Evolutionary conservation across 441 rosid genomes (phyloP), one percentile per base, ranked within the genome.

Genomic region (Eruca vesicaria): DNA sequence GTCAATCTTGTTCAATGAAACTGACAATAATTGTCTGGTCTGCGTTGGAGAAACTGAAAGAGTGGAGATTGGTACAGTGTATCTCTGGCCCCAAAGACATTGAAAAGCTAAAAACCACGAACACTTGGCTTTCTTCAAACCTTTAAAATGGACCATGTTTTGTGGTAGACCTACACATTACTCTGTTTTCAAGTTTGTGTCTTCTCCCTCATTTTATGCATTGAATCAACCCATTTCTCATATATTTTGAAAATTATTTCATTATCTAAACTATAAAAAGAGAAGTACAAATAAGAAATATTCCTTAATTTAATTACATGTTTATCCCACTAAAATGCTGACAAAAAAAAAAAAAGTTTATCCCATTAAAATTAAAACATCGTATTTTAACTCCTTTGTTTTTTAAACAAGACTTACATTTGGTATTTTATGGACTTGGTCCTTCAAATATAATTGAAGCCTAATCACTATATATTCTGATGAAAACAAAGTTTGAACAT

Each of bases 71-170:
- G 75, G 69, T 72, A 72, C 80, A 72, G 57, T 72, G 77, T 31
- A 72, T 72, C 73, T 67, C 77, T 67, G 9, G 52, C 57, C 77
- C 81, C 81, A 38, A 78, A 59, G 77, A 53, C 81, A 78, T 78
- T 53, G 77, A 77, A 65, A 71, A 35, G 29, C 57, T 77, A 71
- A 77, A 70, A 71, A 26, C 41, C 12, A 58, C n/a, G 65, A 7
- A 71, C 29, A 77, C 72, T 71, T 77, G 76, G 57, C 64, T 60
- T 36, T 31, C 38, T 52, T 8, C 35, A 61, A 9, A 48, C 33
- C 62, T 71, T 33, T 38, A 35, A 50, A 60, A 50, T 50, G 69
- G 66, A 72, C 81, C 81, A 72, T 78, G 81, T 78, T 78, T 73
- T 68, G 66, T 78, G 81, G 78, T 73, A 68, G 70, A 72, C 55